phyloP scores from a whole-genome alignment of 371 early-diverging fungal species.

The Apophysomyces elegans region DNA sequence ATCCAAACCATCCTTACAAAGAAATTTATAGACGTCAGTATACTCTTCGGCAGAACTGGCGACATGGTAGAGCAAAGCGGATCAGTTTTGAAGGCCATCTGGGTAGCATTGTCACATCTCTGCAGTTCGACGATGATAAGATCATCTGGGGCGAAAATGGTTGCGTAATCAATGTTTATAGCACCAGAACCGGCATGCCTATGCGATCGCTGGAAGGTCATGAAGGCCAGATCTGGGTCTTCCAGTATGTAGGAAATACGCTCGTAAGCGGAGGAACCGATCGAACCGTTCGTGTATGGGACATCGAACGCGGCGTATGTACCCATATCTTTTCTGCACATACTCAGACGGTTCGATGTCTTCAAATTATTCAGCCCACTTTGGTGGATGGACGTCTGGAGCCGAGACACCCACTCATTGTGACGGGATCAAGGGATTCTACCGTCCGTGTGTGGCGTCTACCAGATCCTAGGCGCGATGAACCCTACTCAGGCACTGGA shows the following conservation, averaged over 20 bases:
- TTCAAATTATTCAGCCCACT: slow-evolving; percentile 86
- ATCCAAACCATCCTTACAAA: slow-evolving; percentile 70
- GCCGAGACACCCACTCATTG: slow-evolving; percentile 80
- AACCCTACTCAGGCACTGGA: slow-evolving; percentile 46
- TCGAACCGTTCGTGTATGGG: slow-evolving; percentile 96
- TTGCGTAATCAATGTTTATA: slow-evolving; percentile 86
- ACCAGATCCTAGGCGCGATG: slow-evolving; percentile 76
- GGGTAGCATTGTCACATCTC: slow-evolving; percentile 88
- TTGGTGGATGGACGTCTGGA: slow-evolving; percentile 62
- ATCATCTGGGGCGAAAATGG: slow-evolving; percentile 94
- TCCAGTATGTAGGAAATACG: slow-evolving; percentile 84
- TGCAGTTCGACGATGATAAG: slow-evolving; percentile 92
- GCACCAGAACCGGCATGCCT: slow-evolving; percentile 75
- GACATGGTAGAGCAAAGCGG: slow-evolving; percentile 69
- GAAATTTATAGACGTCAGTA: slow-evolving; percentile 78
- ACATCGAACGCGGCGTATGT: slow-evolving; percentile 86
- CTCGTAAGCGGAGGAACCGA: slow-evolving; percentile 98
- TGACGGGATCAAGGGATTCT: slow-evolving; percentile 98
- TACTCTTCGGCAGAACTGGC: slow-evolving; percentile 85
- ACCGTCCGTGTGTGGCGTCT: slow-evolving; percentile 95
- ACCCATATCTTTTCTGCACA: slow-evolving; percentile 94
- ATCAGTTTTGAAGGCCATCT: slow-evolving; percentile 83
- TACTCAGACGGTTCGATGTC: slow-evolving; percentile 94
- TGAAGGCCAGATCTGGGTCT: slow-evolving; percentile 98
- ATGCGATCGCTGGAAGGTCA: slow-evolving; percentile 84